Base-by-base conservation (phyloP, 2,329 filamentous ascomycete species). In the Phialophora expanda region DNA sequence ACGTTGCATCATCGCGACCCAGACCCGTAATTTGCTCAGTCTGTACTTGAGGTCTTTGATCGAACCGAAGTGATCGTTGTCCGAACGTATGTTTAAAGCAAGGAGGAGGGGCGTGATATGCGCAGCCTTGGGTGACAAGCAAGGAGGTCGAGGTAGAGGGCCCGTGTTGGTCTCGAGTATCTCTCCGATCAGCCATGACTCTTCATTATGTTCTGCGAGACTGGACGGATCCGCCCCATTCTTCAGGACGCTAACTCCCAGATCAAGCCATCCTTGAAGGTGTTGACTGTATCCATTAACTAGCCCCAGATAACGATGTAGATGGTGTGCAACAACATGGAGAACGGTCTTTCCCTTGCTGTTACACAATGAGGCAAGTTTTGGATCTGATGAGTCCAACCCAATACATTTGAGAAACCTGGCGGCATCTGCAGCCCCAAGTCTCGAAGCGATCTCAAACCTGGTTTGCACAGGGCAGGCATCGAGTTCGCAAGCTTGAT, bases 361-460 rank as follows among this genome's bases (percentile, higher is more conserved):
- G 30, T 34, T 46, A 26, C 24, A n/a, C 17, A 59, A 22, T 11
- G 22, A 30, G 20, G 56, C 41, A 8, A 59, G 41, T 22, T 26
- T 59, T 14, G 41, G 56, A 48, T 59, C 56, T 50, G 14, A 30
- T 3, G 41, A 28, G 11, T 46, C n/a, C 14, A 50, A 4, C 6
- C 56, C 56, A 4, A 59, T 17, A 24, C 41, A 59, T 22, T n/a
- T 30, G 24, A 59, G 41, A 34, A 59, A 59, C 3, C 4, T 41
- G 9, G 56, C 28, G 20, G 41, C 26, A 34, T 59, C 56, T 26
- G 20, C 7, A 32, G 0, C 2, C n/a, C 8, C 7, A 6, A 59
- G 41, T 46, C 14, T 28, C 28, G 41, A 30, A n/a, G 56, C 56
- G 11, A 59, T 24, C 26, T 59, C 56, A 59, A 59, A 50, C 20